These are phyloP conservation scores for Flaveria brownii DNA, from an alignment of 129 eudicot species.

Conservation along the genomic window DNA sequence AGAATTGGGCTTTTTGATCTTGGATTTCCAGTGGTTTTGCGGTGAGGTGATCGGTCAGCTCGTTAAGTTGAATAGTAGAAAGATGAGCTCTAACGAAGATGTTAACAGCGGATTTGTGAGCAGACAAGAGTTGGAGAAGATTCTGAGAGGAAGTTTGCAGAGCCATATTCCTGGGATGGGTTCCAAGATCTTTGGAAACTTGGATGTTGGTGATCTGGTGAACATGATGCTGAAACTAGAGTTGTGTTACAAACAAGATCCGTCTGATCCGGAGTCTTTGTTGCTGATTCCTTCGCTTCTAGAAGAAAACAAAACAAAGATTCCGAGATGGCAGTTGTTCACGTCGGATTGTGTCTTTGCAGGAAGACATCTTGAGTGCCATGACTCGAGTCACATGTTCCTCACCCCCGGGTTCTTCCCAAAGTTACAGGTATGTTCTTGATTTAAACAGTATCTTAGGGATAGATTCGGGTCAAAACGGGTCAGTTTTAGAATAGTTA, in stretches of 20 bases:
- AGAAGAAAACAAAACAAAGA: slow-evolving; percentile 70
- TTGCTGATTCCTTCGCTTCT: slow-evolving; percentile 71
- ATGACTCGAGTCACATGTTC: slow-evolving; percentile 84
- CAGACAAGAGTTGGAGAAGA: slow-evolving; percentile 74
- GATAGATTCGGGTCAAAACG: background rate
- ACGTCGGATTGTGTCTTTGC: slow-evolving; percentile 59
- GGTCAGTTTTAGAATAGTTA: background rate
- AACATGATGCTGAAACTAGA: slow-evolving; percentile 86
- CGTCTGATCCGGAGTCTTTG: slow-evolving; percentile 63
- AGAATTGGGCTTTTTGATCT: slow-evolving; percentile 64
- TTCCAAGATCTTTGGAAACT: slow-evolving; percentile 61
- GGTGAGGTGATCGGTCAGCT: slow-evolving; percentile 79
- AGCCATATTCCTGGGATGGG: slow-evolving; percentile 84
- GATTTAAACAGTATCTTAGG: background rate
- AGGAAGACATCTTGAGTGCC: slow-evolving; percentile 86
- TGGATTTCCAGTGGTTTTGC: slow-evolving; percentile 89
- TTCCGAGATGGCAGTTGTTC: slow-evolving; percentile 68
- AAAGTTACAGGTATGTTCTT: slow-evolving; percentile 64
- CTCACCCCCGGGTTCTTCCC: slow-evolving; percentile 86
- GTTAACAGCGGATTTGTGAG: slow-evolving; percentile 51
- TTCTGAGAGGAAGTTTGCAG: slow-evolving; percentile 62
- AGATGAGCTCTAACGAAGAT: slow-evolving; percentile 38
- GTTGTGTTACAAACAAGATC: slow-evolving; percentile 77
- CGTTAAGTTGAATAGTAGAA: slow-evolving; percentile 44
- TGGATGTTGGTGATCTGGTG: slow-evolving; percentile 77